Evolutionary conservation across 345 rosid genomes (phyloP).

Genomic region (Anastatica hierochuntica): DNA sequence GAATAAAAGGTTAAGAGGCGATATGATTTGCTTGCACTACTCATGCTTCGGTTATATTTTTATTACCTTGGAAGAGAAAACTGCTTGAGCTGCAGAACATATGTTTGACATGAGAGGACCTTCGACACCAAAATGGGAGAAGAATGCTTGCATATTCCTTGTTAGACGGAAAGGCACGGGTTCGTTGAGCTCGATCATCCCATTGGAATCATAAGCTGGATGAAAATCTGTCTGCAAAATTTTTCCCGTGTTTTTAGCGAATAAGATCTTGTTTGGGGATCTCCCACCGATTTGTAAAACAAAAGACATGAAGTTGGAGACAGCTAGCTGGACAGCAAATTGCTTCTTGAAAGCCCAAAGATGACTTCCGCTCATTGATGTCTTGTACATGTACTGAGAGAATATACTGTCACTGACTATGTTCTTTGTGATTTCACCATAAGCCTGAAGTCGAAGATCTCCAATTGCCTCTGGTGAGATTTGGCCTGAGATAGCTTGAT

Average conservation of each 20-base stretch:
- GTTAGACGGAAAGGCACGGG: constrained; percentile 96
- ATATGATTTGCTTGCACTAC: neutral
- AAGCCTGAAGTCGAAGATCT: constrained; percentile 91
- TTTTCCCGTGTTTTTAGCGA: constrained; percentile 90
- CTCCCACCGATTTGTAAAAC: constrained; percentile 93
- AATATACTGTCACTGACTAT: constrained; percentile 66
- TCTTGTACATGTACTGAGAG: constrained; percentile 94
- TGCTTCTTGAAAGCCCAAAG: constrained; percentile 98
- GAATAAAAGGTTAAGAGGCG: neutral
- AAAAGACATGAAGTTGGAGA: constrained; percentile 94
- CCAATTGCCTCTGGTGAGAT: constrained; percentile 74
- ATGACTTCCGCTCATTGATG: constrained; percentile 67
- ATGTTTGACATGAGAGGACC: constrained; percentile 82
- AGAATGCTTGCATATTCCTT: constrained; percentile 88
- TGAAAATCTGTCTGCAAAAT: constrained; percentile 94
- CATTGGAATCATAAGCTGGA: constrained; percentile 83
- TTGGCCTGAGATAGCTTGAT: constrained; percentile 85
- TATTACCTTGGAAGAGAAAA: constrained; percentile 63
- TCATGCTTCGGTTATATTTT: constrained; percentile 1
- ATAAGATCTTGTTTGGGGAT: constrained; percentile 88
- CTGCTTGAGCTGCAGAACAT: constrained; percentile 90
- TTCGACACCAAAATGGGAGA: constrained; percentile 88
- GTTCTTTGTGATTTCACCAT: constrained; percentile 66
- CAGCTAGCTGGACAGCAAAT: constrained; percentile 87
- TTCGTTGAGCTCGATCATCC: constrained; percentile 80